Evolutionary conservation across 805 yeast species (phyloP), one percentile per base, ranked within the genome.

Genomic region (Barnettozyma salicaria): DNA sequence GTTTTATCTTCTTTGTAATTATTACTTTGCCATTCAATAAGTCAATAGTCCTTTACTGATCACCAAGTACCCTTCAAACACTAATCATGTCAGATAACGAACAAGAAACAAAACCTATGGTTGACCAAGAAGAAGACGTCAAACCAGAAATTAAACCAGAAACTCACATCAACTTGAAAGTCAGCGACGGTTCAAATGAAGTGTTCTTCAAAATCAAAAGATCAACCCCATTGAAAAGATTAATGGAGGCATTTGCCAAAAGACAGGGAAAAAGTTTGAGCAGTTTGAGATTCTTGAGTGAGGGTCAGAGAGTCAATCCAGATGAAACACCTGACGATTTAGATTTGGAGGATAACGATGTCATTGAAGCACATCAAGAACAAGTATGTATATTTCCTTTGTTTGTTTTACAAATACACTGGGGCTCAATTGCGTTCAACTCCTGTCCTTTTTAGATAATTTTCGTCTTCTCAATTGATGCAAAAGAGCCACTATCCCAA

Each of bases 171-270:
- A 88, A 86, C 69, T 68, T 92, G 64, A 88, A 87, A 63, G 98
- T 92, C 32, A 80, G 95, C 24, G 98, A 92, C 61, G 95, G 95
- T 32, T 72, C 81, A 37, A 82, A 95, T 16, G 99, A 92, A 61
- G 89, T 92, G 45, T 88, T 83, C 62, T 92, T 92, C 79, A 89
- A 90, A 63, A 90, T 92, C 63, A 88, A 89, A 68, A 76, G 85
- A 64, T 72, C 89, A 27, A 92, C 98, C 5, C 95, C 90, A 32
- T 74, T 92, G 70, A 84, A 77, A 62, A 84, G 96, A 66, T 78
- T 92, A 54, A 90, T 92, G 88, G 97, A 90, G 56, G 96, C 97
- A 10, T 92, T 90, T 61, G 94, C 97, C 61, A 89, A 89, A 66
- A 84, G 98, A 70, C 96, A 90, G 58, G 97, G 97, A 30, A 90